phyloP scores from a whole-genome alignment of 2,329 filamentous ascomycete species.

The Neonectria neomacrospora region DNA sequence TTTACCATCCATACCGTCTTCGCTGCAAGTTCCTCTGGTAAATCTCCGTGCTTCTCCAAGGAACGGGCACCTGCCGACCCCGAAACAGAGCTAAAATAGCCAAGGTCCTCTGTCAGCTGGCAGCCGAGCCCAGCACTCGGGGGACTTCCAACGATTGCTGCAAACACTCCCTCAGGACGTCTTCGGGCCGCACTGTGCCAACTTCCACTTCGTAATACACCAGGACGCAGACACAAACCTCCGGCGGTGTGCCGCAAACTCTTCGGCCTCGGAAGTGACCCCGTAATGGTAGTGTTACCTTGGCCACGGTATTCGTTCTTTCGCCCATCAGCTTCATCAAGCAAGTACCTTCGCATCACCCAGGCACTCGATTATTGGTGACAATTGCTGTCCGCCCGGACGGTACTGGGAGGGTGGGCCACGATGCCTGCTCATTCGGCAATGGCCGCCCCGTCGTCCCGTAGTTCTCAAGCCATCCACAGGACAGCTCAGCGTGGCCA shows the following conservation, averaged over 20 bases:
- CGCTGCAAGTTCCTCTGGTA: background rate
- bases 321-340: background rate
- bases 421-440: slow-evolving; percentile 47
- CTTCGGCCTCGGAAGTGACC: slow-evolving; percentile 30
- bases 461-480: slow-evolving; percentile 26
- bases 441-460: slow-evolving; percentile 42
- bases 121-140: background rate
- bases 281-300: background rate
- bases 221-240: slow-evolving; percentile 33
- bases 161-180: slow-evolving; percentile 38
- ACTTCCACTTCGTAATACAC: slow-evolving; percentile 23
- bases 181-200: slow-evolving; percentile 14
- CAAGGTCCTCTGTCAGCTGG: slow-evolving; percentile 12
- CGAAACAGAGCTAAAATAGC: slow-evolving; percentile 13
- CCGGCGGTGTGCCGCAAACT: slow-evolving; percentile 41
- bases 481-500: slow-evolving; percentile 8
- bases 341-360: slow-evolving; percentile 22
- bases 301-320: background rate
- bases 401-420: slow-evolving; percentile 45
- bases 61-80: slow-evolving; percentile 4
- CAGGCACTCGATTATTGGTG: slow-evolving; percentile 36
- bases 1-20: background rate
- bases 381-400: slow-evolving; percentile 33
- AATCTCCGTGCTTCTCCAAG: background rate
- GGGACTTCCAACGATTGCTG: slow-evolving; percentile 29